These are phyloP conservation scores for Magnolia sinica DNA, from an alignment of 164 flowering plant genomes.

Conservation along the genomic window DNA sequence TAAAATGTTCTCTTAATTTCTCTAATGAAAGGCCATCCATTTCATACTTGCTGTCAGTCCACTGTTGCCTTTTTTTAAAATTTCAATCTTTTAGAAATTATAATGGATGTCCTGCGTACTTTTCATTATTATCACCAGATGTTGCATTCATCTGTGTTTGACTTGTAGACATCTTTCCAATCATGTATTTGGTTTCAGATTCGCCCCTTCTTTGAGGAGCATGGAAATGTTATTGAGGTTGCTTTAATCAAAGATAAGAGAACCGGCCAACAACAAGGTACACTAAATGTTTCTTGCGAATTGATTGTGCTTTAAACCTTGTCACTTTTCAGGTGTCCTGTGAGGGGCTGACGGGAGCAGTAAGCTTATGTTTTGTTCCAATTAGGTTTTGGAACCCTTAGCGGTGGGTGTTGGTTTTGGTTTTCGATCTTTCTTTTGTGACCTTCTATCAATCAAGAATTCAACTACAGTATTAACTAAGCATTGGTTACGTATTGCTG, in stretches of 20 bases:
- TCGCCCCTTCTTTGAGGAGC: conserved; percentile 86
- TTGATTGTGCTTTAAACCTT: conserved; percentile 27
- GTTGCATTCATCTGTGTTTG: neutral
- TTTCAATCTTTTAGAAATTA: neutral
- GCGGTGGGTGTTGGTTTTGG: conserved; percentile 48
- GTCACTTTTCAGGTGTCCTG: conserved; percentile 65
- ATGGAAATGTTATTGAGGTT: conserved; percentile 90
- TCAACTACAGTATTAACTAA: conserved; percentile 31
- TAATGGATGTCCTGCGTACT: neutral
- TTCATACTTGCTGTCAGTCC: too few relatives aligned
- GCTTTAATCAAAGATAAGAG: conserved; percentile 87
- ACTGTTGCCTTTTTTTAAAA: too few relatives aligned
- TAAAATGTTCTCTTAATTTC: too few relatives aligned
- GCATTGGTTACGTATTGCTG: conserved; percentile 32
- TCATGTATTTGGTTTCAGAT: conserved; percentile 37
- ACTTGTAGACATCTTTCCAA: neutral
- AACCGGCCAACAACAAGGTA: conserved; percentile 97
- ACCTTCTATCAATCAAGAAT: conserved; percentile 45
- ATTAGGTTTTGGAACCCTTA: conserved; percentile 55
- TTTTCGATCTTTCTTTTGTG: conserved; percentile 36
- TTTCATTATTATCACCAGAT: neutral
- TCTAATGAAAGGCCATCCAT: too few relatives aligned
- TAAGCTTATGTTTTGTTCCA: conserved; percentile 60
- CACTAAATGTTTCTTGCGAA: conserved; percentile 18
- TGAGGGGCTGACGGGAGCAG: conserved; percentile 63